Base-by-base conservation (phyloP, 2,329 filamentous ascomycete genomes). In the Neonectria punicea region DNA sequence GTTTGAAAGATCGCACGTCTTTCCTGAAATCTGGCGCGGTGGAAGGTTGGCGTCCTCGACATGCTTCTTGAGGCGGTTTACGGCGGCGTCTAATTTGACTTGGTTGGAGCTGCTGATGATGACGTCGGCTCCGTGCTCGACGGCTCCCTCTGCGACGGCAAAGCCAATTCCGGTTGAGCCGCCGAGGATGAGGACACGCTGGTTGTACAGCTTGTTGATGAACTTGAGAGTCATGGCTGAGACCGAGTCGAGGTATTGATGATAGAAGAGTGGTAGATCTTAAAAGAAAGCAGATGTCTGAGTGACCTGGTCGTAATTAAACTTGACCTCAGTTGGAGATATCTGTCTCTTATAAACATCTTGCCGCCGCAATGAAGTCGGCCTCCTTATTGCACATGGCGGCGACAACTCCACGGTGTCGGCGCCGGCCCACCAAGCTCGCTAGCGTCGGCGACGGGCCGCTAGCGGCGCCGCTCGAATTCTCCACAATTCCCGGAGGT, bases 151-250 rank as follows among this genome's bases (percentile, higher is more conserved):
- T 56, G 89, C 89, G 11, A 89, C 86, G 59, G 80, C 83, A 67
- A 84, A 87, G 34, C 89, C 90, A 44, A 92, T 89, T 56, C 90
- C 90, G 16, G 85, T 84, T 2, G 87, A 86, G 44, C 88, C 90
- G 49, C 90, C 90, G 51, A 92, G 82, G 72, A 92, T 78, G 44
- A 92, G 84, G 70, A 90, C 77, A 65, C 77, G 79, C 46, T 74
- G 73, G 68, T 72, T 70, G 20, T 76, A 72, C 18, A 81, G 74
- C 66, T 81, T 81, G 68, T 76, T 77, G 59, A 71, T 71, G 57
- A 68, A 75, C 58, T 74, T 77, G 58, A 71, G 71, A 2, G 74
- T 53, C 25, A 66, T 67, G 39, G 4, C 61, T n/a, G 18, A 43
- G 76, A 39, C 16, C 14, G n/a, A 11, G 28, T 25, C 5, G 3